A percentile compares a stretch with the other conserved stretches of the same genome.
Evolutionary conservation across 73 alveolate species (phyloP).

Genomic region (Paramecium biaurelia): DNA sequence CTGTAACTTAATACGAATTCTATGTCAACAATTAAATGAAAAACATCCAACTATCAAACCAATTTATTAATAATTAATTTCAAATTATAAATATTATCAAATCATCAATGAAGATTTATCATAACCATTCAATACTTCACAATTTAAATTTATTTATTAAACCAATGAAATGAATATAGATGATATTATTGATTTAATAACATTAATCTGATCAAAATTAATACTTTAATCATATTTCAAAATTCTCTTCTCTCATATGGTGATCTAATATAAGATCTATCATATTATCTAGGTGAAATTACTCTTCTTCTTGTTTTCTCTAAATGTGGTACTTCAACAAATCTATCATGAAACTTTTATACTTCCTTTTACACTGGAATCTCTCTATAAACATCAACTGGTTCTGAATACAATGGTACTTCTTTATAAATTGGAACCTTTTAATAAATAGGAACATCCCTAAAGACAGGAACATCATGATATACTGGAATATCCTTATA

Average conservation of each 20-base stretch:
- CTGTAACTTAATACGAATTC: not conserved
- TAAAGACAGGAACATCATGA: not conserved
- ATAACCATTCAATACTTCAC: not conserved
- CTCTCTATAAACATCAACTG: not conserved
- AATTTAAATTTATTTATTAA: not conserved
- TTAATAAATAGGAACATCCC: not conserved
- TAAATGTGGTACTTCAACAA: not conserved
- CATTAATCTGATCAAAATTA: not conserved
- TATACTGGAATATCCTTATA: not conserved
- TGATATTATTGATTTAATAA: constrained; percentile 29
- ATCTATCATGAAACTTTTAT: not conserved
- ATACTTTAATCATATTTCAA: not conserved
- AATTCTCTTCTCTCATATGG: not conserved
- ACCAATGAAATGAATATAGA: constrained; percentile 41
- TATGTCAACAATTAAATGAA: constrained; percentile 13
- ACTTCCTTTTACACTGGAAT: not conserved
- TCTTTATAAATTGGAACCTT: not conserved
- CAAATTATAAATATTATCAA: not conserved
- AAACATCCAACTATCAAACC: not conserved
- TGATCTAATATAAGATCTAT: not conserved
- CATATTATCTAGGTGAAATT: not conserved
- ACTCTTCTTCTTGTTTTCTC: not conserved
- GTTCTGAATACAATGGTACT: not conserved
- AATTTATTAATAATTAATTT: not conserved
- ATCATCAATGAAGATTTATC: not conserved